Base-by-base conservation (phyloP, 2,329 filamentous ascomycete species). In the Lasiodiplodia citricola region DNA sequence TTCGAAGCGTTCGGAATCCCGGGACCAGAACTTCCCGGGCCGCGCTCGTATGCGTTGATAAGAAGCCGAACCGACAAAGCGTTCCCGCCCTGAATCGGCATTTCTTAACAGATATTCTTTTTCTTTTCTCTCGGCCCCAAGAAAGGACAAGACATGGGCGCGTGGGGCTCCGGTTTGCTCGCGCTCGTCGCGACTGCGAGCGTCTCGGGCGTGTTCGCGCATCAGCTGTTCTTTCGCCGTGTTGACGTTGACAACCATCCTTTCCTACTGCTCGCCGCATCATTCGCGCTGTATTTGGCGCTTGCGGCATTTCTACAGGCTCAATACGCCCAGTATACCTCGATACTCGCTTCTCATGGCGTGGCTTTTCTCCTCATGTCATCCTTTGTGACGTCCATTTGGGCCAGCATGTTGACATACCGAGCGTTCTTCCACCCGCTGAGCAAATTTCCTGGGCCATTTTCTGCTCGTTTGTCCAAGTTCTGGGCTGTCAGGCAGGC, bases 381-480 rank as follows among this genome's bases (percentile, higher is more conserved):
- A 21, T 23, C 56, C 21, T 58, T 58, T 21, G n/a, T 44, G 21
- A n/a, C 37, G 4, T 41, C 35, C 14, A 25, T 58, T 18, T 58
- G 56, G 35, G 56, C 37, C 11, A 58, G 56, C 37, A 44, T 58
- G 37, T 38, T 50, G 35, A 35, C 41, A 28, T 62, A 62, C 67
- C 76, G 81, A 21, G 51, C 75, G 14, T 76, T 75, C 66, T 73
- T 80, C 60, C 75, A 79, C 66, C 77, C 74, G 11, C 69, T 80
- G 52, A 76, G 76, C 64, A 73, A 70, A 6, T 77, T 80, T 38
- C 77, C 78, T 6, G 78, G 78, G n/a, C 80, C 80, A 4, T 75
- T 74, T 54, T 67, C 67, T 23, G 77, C 78, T 5, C 74, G 78
- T 18, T 21, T 83, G 16, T 62, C 57, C 57, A 62, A 62, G 37